A percentile compares a stretch with the other conserved stretches of the same genome.
These are phyloP conservation scores for Plicaturopsis crispa DNA, from an alignment of 768 basidiomycete genomes.

Conservation along the genomic window DNA sequence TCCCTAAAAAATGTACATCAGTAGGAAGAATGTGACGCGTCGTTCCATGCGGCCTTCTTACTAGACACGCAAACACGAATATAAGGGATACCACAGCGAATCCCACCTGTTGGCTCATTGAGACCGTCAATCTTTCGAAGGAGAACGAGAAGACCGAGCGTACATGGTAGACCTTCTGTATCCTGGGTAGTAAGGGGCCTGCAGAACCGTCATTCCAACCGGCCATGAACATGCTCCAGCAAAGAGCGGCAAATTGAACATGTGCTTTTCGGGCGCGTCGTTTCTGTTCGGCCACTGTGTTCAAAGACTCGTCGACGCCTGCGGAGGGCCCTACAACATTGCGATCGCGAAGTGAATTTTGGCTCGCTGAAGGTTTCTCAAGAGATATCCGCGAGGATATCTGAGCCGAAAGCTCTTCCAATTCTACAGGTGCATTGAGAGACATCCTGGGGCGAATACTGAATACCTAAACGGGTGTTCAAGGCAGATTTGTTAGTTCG, in stretches of 20 bases:
- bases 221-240: constrained; percentile 24
- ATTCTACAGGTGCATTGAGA: too few species aligned
- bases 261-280: constrained; percentile 14
- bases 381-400: too few species aligned
- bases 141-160: neutral
- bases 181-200: constrained; percentile 29
- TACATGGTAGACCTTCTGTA: constrained; percentile 28
- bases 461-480: too few species aligned
- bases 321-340: too few species aligned
- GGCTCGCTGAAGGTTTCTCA: neutral
- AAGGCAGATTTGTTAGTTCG: too few species aligned
- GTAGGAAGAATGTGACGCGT: neutral
- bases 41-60: constrained; percentile 14
- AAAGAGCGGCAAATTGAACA: constrained; percentile 26
- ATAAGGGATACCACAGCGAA: constrained; percentile 42
- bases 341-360: neutral
- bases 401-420: too few species aligned
- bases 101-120: constrained; percentile 23
- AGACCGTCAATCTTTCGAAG: neutral
- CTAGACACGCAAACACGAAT: constrained; percentile 38
- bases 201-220: constrained; percentile 33
- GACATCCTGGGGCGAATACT: too few species aligned
- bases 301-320: too few species aligned
- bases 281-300: constrained; percentile 2
- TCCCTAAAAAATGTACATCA: constrained; percentile 23